These are phyloP conservation scores for Dryas octopetala DNA, from an alignment of 306 rosid genomes.

Conservation along the genomic window DNA sequence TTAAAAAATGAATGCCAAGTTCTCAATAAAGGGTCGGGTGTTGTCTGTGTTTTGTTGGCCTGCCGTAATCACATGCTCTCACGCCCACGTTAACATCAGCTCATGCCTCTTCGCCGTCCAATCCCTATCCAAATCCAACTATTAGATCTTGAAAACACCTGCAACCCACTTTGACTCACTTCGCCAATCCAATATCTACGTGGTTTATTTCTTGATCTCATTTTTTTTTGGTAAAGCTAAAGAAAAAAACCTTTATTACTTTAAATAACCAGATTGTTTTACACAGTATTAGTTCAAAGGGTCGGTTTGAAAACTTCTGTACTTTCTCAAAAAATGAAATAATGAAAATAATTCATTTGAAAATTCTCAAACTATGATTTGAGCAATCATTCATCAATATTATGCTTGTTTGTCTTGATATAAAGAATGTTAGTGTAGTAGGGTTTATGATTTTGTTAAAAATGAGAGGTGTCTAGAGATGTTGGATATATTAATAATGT, in stretches of 20 bases:
- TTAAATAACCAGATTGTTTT: neutral
- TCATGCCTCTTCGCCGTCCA: neutral
- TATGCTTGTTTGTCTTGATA: too few species aligned
- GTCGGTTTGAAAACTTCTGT: neutral
- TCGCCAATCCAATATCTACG: neutral
- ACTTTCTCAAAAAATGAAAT: slow-evolving; percentile 58
- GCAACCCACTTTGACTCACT: slow-evolving; percentile 25
- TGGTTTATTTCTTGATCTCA: too few species aligned
- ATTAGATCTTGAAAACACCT: neutral
- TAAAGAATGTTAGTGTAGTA: too few species aligned
- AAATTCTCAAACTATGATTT: too few species aligned
- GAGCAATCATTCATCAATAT: too few species aligned
- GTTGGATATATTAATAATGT: too few species aligned
- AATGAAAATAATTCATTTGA: too few species aligned
- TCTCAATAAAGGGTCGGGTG: too few species aligned
- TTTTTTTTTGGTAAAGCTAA: neutral
- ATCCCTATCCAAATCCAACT: neutral
- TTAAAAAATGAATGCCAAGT: neutral
- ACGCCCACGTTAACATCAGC: slow-evolving; percentile 20
- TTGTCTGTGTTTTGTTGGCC: neutral
- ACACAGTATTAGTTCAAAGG: neutral
- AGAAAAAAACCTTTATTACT: neutral
- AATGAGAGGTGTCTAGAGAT: too few species aligned
- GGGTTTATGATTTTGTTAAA: too few species aligned
- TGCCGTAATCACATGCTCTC: slow-evolving; percentile 29